phyloP scores from a whole-genome alignment of 495 filamentous ascomycete genomes.

The Talaromyces wortmannii region DNA sequence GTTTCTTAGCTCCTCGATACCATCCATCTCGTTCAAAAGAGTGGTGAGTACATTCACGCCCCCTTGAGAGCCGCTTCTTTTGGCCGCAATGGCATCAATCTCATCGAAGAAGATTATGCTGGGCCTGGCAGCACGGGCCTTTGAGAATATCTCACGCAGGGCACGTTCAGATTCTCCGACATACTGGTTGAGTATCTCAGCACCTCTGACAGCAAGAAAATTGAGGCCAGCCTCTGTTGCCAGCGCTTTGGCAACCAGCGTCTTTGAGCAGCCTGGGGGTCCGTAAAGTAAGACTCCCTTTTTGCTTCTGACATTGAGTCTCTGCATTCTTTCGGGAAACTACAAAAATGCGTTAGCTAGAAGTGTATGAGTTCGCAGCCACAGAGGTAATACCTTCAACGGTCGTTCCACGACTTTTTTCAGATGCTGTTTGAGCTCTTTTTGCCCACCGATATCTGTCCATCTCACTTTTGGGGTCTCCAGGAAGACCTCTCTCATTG shows the following conservation, averaged over 20 bases:
- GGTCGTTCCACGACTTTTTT: slow-evolving; percentile 60
- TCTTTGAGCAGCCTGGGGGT: slow-evolving; percentile 94
- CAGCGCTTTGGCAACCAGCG: slow-evolving; percentile 84
- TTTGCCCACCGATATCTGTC: slow-evolving; percentile 86
- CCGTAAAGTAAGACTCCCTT: slow-evolving; percentile 90
- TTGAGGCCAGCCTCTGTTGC: slow-evolving; percentile 89
- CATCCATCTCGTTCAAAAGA: slow-evolving; percentile 93
- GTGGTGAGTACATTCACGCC: slow-evolving; percentile 84
- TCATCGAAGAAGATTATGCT: slow-evolving; percentile 99
- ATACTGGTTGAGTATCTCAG: slow-evolving; percentile 94
- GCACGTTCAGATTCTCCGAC: slow-evolving; percentile 92
- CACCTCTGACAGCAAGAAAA: slow-evolving; percentile 94
- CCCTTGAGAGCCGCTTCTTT: slow-evolving; percentile 48
- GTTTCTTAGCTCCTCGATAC: slow-evolving; percentile 76
- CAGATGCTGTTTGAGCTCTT: slow-evolving; percentile 66
- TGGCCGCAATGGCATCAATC: slow-evolving; percentile 86
- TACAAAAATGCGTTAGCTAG: slow-evolving; percentile 16
- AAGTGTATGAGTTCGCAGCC: neutral
- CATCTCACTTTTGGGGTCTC: slow-evolving; percentile 82
- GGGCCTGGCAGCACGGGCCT: slow-evolving; percentile 77
- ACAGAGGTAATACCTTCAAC: slow-evolving; percentile 43
- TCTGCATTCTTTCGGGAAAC: slow-evolving; percentile 52
- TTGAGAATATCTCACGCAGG: slow-evolving; percentile 80
- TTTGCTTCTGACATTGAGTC: slow-evolving; percentile 56
- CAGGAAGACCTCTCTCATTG: slow-evolving; percentile 85